These are phyloP conservation scores for Athelia psychrophila DNA, from an alignment of 1,284 basidiomycete species.

Conservation along the genomic window DNA sequence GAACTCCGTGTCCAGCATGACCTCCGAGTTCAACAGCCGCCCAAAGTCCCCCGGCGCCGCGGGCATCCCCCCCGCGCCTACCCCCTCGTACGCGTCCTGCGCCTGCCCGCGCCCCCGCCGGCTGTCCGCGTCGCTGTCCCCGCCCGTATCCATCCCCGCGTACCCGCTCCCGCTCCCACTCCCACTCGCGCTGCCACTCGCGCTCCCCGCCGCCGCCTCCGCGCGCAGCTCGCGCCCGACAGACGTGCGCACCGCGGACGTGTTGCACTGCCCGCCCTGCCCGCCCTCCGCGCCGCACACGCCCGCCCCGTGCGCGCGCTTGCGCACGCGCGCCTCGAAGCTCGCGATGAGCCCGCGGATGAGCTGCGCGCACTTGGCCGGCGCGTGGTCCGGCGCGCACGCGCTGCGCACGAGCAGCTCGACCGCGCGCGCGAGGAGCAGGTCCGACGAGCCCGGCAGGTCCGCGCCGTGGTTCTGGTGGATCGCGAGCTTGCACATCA, in stretches of 20 bases:
- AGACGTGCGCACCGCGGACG: no score
- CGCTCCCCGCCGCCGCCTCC: no score
- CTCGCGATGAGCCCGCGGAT: constrained; percentile 29
- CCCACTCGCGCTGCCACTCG: no score
- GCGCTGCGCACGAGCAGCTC: constrained; percentile 30
- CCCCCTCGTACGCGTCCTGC: background rate
- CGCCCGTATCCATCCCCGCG: no score
- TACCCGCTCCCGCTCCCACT: no score
- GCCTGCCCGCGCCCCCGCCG: constrained; percentile 24
- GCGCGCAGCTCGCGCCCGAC: no score
- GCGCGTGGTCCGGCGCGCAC: constrained; percentile 34
- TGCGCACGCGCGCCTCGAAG: background rate
- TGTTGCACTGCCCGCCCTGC: no score
- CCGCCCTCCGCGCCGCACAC: no score
- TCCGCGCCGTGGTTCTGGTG: constrained; percentile 28
- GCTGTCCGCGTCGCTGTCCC: no score
- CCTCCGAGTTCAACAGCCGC: constrained; percentile 19
- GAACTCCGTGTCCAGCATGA: constrained; percentile 34
- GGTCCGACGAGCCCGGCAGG: constrained; percentile 36
- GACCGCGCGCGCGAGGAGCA: constrained; percentile 30
- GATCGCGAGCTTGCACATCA: constrained; percentile 38
- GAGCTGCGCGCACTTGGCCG: constrained; percentile 38
- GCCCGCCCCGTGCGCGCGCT: no score
- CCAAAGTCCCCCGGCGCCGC: constrained; percentile 17
- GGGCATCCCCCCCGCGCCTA: background rate